These are phyloP conservation scores for Diatrype stigma DNA, from an alignment of 2,329 filamentous ascomycete genomes.

Conservation along the genomic window DNA sequence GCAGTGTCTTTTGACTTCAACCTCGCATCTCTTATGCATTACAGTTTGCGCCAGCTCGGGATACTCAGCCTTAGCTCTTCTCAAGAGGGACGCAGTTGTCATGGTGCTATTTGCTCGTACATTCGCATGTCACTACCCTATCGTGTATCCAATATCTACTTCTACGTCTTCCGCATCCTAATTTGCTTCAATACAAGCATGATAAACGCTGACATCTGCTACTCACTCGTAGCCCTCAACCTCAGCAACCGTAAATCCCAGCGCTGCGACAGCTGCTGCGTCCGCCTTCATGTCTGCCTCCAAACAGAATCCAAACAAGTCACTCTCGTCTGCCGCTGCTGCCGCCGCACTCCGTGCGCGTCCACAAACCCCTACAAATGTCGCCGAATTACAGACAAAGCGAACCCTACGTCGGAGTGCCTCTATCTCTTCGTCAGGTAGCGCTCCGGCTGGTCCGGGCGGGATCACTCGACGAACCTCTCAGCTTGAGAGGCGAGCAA, in stretches of 20 bases:
- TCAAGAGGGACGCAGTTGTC: too few relatives aligned
- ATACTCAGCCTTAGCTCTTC: too few relatives aligned
- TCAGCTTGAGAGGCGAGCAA: slow-evolving; percentile 60
- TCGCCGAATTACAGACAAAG: slow-evolving; percentile 83
- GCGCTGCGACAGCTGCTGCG: slow-evolving; percentile 74
- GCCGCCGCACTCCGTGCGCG: slow-evolving; percentile 78
- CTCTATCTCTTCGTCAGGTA: slow-evolving; percentile 63
- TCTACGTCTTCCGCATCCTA: not conserved
- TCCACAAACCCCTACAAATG: slow-evolving; percentile 71
- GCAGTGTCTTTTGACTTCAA: too few relatives aligned
- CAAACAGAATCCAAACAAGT: slow-evolving; percentile 53
- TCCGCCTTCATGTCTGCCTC: slow-evolving; percentile 70
- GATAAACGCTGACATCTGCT: slow-evolving; percentile 9
- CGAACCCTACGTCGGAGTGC: slow-evolving; percentile 69
- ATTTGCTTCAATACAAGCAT: slow-evolving; percentile 2
- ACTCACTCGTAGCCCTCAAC: slow-evolving; percentile 52
- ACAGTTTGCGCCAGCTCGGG: too few relatives aligned
- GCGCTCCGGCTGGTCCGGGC: slow-evolving; percentile 21
- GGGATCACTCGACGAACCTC: slow-evolving; percentile 38
- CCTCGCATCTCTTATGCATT: too few relatives aligned
- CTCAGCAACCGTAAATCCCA: slow-evolving; percentile 61
- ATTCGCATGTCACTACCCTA: too few relatives aligned
- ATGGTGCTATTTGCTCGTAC: too few relatives aligned
- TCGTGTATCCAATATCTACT: not conserved
- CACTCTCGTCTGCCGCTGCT: slow-evolving; percentile 79